Evolutionary conservation across 345 rosid species (phyloP), one percentile per base, ranked within the genome.

Genomic region (Conringia planisiliqua): DNA sequence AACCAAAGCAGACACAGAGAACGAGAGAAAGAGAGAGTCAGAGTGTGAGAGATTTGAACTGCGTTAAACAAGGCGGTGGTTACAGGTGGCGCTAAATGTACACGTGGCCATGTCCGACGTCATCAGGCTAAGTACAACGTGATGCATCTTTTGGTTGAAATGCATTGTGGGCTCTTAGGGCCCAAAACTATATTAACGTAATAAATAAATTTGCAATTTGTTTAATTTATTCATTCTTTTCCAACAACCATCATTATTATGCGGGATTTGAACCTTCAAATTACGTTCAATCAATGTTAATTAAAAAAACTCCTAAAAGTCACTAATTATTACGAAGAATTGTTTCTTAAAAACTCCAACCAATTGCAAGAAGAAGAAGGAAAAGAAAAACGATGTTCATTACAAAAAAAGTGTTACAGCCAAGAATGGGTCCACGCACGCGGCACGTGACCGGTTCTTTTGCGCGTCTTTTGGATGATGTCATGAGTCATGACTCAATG

Each of bases 1-100:
- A 55, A 10, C 27, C 50, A 62, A 62, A 57, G 16, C 17, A 70
- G 57, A 27, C 61, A 38, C 63, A 70, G 13, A 55, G 70, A 18
- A 10, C 10, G 18, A 63, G 42, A 27, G 63, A 63, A 33, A 52
- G 68, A 36, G 26, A 64, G 44, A 54, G 68, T 47, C 40, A 13
- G 58, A 71, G 51, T 14, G n/a, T n/a, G 10, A 54, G 72, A 61
- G 61, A 47, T 69, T 76, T 76, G 50, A 76, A 69, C 70, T 58
- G 76, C 71, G 62, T 10, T 8, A 58, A 56, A 47, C 26, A 77
- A 65, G 76, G 80, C 62, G 71, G 76, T 63, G 17, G 29, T 65
- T 39, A 64, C 76, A 64, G 42, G 80, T 77, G 80, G 80, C 80
- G 60, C 54, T 63, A 39, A 42, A 42, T 26, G 22, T 24, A 63